Conservation (phyloP, 495 filamentous ascomycete species). For the Bryoglossum gracile region DNA sequence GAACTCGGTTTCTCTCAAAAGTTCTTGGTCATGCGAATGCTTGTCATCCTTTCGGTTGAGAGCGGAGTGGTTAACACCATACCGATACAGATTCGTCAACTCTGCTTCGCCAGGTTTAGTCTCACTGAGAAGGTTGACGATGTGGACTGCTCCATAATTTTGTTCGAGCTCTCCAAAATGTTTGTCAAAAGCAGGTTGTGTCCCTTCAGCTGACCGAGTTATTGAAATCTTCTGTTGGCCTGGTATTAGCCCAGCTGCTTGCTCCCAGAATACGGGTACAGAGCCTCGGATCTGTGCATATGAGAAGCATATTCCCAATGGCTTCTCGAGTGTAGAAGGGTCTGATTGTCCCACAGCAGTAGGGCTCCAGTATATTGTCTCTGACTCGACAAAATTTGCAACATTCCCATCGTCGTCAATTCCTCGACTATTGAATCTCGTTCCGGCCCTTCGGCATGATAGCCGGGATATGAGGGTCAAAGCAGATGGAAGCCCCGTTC, state of each 20-base stretch:
- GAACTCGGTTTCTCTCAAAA: conserved; percentile 75
- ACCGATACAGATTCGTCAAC: conserved; percentile 67
- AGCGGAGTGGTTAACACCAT: conserved; percentile 64
- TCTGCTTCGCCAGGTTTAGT: conserved; percentile 78
- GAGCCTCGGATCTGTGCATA: conserved; percentile 90
- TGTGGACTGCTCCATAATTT: conserved; percentile 81
- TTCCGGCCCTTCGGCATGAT: conserved; percentile 87
- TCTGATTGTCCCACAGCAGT: conserved; percentile 28
- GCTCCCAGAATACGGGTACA: conserved; percentile 96
- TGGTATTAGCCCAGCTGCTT: conserved; percentile 76
- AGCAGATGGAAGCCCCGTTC: conserved; percentile 68
- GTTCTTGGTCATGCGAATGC: conserved; percentile 51
- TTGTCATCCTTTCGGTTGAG: conserved; percentile 44
- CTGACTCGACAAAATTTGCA: conserved; percentile 76
- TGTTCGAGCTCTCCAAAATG: conserved; percentile 80
- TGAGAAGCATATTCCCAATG: conserved; percentile 66
- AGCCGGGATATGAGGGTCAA: conserved; percentile 87
- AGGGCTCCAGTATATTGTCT: conserved; percentile 66
- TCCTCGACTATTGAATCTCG: conserved; percentile 89
- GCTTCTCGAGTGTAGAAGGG: conserved; percentile 12
- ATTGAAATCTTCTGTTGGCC: conserved; percentile 92
- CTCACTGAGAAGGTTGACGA: conserved; percentile 86
- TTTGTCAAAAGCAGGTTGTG: conserved; percentile 90
- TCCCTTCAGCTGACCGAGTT: conserved; percentile 82
- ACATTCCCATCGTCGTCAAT: conserved; percentile 98